Percentiles rank a stretch among this genome's conserved stretches.
Conservation (phyloP, 768 basidiomycete genomes). For the Kwoniella botswanensis region DNA sequence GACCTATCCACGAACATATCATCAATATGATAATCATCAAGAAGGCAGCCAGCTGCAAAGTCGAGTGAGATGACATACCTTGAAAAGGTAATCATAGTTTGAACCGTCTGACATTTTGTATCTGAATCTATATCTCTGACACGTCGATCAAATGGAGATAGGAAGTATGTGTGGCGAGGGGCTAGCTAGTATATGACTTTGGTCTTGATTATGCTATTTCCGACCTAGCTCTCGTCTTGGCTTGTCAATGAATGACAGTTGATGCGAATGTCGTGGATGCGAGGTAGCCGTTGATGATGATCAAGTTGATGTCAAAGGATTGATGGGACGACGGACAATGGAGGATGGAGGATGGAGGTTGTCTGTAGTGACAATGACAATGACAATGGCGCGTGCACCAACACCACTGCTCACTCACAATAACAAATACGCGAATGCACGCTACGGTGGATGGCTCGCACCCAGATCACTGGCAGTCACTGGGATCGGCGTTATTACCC, state of each 20-base stretch:
- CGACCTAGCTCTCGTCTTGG: too few relatives aligned
- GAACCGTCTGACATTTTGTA: conserved; percentile 80
- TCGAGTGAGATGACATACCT: conserved; percentile 64
- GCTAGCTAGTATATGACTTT: background rate
- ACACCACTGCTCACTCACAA: background rate
- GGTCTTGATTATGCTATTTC: background rate
- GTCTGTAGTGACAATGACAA: background rate
- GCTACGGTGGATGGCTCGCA: conserved; percentile 3
- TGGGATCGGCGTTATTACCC: conserved; percentile 10
- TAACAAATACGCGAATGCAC: conserved; percentile 7
- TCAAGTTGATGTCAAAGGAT: conserved; percentile 2
- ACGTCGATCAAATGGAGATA: conserved; percentile 9
- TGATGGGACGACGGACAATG: background rate
- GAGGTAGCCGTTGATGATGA: background rate
- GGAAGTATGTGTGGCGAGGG: conserved; percentile 17
- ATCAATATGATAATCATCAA: background rate
- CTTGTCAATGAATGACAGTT: background rate
- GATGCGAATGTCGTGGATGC: background rate
- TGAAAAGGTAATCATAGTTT: conserved; percentile 99
- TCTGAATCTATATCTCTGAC: conserved; percentile 1
- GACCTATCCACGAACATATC: conserved; percentile 65
- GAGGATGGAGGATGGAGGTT: background rate
- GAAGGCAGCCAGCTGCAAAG: too few relatives aligned
- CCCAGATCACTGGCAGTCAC: background rate
- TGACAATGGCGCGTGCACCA: conserved; percentile 8